Base-by-base conservation (phyloP, 2,329 filamentous ascomycete genomes). In the Sphaerulina vaccinii region DNA sequence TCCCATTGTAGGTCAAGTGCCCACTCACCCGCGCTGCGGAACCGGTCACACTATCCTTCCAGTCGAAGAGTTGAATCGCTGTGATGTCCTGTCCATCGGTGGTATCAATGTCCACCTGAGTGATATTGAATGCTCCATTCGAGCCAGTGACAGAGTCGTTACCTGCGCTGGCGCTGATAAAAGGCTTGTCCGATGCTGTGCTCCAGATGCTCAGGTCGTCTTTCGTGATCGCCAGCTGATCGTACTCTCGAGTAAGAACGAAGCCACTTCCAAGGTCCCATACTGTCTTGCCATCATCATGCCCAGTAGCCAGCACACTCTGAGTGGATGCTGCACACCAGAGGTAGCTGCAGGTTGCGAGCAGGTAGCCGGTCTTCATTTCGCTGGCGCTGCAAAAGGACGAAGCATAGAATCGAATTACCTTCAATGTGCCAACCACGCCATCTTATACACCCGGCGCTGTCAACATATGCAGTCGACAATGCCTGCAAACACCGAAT, bases 101-200 rank as follows among this genome's bases (percentile, higher is more conserved):
- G n/a, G 44, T 57, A 38, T 59, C 39, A 18, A 53, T 37, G 33
- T 65, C 61, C 33, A 65, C 52, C 2, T 62, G 43, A 1, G 60
- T 59, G 38, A 63, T 62, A 27, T 63, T 60, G 55, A 62, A 62
- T 10, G 61, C 60, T 21, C 61, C 61, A 37, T 57, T 58, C 8
- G 61, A 59, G 7, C 57, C 56, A 36, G 38, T 36, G n/a, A 60
- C 49, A 5, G 51, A 57, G 40, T 65, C 61, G 19, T 62, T 55
- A 3, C 61, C 61, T 33, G 55, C 60, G 37, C 61, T 63, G 2
- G 62, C 62, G 41, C 58, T 60, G 35, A 65, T 57, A 41, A 65
- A 63, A 13, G 61, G 61, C 44, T 52, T 42, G 8, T 43, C 46
- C 3, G 56, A 37, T 3, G 49, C 49, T 2, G 62, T 57, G 21